Evolutionary conservation across 495 filamentous ascomycete species (phyloP).

Genomic region (Coniosporium apollinis): DNA sequence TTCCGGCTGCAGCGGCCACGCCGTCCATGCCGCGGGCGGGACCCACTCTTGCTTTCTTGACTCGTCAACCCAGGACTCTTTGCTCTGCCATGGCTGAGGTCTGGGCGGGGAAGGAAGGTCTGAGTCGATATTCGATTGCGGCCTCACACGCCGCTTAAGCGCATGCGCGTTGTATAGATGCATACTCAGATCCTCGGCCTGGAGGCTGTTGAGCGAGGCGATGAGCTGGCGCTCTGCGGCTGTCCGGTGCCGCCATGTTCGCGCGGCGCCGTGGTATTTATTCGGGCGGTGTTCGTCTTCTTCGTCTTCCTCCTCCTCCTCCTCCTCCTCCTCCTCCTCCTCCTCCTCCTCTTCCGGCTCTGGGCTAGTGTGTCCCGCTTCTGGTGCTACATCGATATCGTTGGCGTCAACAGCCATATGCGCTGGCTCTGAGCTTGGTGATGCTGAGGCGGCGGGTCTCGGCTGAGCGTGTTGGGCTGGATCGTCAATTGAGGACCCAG

Average conservation of each 20-base stretch:
- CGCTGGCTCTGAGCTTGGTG: no score
- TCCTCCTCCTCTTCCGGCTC: no score
- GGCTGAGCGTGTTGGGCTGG: no score
- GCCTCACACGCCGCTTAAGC: constrained; percentile 33
- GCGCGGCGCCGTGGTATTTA: constrained; percentile 33
- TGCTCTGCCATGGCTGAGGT: constrained; percentile 16
- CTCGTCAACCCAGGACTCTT: constrained; percentile 18
- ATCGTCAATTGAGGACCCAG: no score
- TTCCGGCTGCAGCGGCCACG: constrained; percentile 52
- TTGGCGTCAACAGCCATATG: no score
- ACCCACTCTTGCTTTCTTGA: constrained; percentile 15
- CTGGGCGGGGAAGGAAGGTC: no score
- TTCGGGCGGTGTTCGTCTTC: constrained; percentile 29
- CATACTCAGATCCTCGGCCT: constrained; percentile 44
- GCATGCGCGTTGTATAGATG: constrained; percentile 64
- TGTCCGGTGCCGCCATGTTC: constrained; percentile 45
- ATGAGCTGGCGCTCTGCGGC: constrained; percentile 38
- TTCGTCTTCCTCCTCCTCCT: not conserved
- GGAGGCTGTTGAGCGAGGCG: constrained; percentile 37
- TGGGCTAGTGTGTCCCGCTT: no score
- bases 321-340: constrained; percentile 1
- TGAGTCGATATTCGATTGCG: constrained; percentile 11
- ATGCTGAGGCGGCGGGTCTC: no score
- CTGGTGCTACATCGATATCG: no score
- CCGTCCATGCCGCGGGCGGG: constrained; percentile 40